A percentile compares a stretch with the other conserved stretches of the same genome.
These are phyloP conservation scores for Ceratobasidium sp. DNA, from an alignment of 1,284 basidiomycete species.

Conservation along the genomic window DNA sequence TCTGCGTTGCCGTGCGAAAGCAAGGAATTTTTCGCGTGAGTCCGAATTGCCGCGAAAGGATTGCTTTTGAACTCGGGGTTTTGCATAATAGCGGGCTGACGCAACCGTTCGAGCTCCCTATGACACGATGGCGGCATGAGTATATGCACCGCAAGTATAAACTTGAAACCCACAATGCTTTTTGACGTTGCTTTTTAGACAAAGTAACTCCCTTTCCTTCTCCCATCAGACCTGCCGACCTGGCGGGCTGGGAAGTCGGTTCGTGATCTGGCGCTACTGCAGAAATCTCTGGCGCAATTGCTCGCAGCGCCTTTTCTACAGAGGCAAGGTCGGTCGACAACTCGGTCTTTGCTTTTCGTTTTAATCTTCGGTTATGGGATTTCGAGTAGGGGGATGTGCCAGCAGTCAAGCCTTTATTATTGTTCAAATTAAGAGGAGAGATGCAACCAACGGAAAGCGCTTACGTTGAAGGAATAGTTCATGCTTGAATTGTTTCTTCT, in stretches of 20 bases:
- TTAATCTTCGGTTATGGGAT: constrained; percentile 72
- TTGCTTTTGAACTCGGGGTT: constrained; percentile 70
- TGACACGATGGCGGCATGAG: constrained; percentile 14
- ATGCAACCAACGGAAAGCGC: not conserved
- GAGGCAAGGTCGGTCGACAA: constrained; percentile 56
- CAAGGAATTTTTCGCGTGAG: constrained; percentile 79
- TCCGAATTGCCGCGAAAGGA: constrained; percentile 79
- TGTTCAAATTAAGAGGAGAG: not conserved
- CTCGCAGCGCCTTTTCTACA: constrained; percentile 21
- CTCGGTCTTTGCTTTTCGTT: constrained; percentile 73
- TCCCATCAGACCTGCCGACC: constrained; percentile 63
- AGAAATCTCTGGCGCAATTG: constrained; percentile 57
- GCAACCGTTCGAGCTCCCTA: constrained; percentile 70
- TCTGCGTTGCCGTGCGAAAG: constrained; percentile 56
- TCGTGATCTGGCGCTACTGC: constrained; percentile 56
- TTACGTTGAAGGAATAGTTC: constrained; percentile 71
- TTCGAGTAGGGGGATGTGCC: constrained; percentile 71
- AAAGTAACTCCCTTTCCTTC: constrained; percentile 68
- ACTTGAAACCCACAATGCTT: constrained; percentile 66
- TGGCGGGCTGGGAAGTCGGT: constrained; percentile 46
- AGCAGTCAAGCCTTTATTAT: constrained; percentile 61
- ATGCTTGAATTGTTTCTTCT: constrained; percentile 69
- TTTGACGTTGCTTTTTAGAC: constrained; percentile 69
- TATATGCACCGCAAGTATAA: constrained; percentile 29
- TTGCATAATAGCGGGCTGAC: constrained; percentile 73